These are phyloP conservation scores for Tolypocladium album DNA, from an alignment of 2,329 filamentous ascomycete genomes.

Conservation along the genomic window DNA sequence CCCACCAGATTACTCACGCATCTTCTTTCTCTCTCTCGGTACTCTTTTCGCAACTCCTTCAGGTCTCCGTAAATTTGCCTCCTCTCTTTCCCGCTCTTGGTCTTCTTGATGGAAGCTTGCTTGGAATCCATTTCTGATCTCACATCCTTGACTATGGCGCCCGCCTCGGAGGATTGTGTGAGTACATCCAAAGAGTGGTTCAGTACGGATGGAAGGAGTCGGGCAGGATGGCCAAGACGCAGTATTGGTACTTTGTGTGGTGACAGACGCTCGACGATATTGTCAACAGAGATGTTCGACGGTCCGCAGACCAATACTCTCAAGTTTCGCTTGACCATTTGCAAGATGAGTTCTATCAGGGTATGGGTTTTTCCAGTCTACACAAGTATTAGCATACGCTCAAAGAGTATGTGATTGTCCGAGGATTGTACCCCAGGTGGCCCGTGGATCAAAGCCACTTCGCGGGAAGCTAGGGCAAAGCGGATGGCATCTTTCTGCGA, in stretches of 20 bases:
- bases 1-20: slow-evolving; percentile 69
- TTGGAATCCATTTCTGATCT: slow-evolving; percentile 88
- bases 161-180: slow-evolving; percentile 82
- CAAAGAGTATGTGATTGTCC: neutral
- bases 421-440: slow-evolving; percentile 59
- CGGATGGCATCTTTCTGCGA: slow-evolving; percentile 58
- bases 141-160: slow-evolving; percentile 80
- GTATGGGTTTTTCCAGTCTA: slow-evolving; percentile 94
- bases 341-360: slow-evolving; percentile 88
- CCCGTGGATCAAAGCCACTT: slow-evolving; percentile 86
- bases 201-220: slow-evolving; percentile 77
- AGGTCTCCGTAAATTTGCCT: slow-evolving; percentile 76
- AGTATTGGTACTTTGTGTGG: slow-evolving; percentile 79
- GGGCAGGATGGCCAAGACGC: slow-evolving; percentile 83
- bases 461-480: slow-evolving; percentile 75
- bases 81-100: slow-evolving; percentile 67
- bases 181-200: slow-evolving; percentile 86
- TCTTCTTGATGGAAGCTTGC: slow-evolving; percentile 80
- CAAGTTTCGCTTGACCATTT: slow-evolving; percentile 62
- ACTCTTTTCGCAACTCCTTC: slow-evolving; percentile 79
- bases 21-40: slow-evolving; percentile 68
- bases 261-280: slow-evolving; percentile 86
- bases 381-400: slow-evolving; percentile 5
- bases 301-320: slow-evolving; percentile 89
- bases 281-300: slow-evolving; percentile 95